Conservation (phyloP, 306 rosid genomes). For the Rosa multiflora region DNA sequence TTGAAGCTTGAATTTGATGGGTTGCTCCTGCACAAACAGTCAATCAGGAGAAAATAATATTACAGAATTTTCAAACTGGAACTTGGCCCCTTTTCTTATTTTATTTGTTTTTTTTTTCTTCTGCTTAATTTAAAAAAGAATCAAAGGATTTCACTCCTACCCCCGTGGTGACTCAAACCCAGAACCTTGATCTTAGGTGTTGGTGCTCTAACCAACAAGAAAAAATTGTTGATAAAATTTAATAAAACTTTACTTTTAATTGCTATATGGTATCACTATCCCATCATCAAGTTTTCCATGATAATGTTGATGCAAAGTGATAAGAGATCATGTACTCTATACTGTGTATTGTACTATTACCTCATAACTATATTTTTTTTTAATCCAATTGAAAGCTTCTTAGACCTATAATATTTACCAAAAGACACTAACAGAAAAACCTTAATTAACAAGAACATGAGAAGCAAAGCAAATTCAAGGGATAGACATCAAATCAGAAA, state of each 20-base stretch:
- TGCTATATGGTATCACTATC: not conserved
- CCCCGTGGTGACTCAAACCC: no score
- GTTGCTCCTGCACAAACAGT: slow-evolving; percentile 12
- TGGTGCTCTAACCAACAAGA: not conserved
- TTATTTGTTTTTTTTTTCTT: not conserved
- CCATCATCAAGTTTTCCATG: not conserved
- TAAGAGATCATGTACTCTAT: not conserved
- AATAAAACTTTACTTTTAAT: not conserved
- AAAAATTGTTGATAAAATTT: not conserved
- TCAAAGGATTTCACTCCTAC: no score
- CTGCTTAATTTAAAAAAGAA: no score
- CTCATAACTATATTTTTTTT: no score
- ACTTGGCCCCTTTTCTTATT: not conserved
- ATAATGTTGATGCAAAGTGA: not conserved
- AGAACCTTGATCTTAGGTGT: no score
- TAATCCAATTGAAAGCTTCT: not conserved
- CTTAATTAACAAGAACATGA: not conserved
- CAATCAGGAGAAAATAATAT: not conserved
- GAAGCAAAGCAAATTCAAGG: not conserved
- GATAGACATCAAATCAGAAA: not conserved
- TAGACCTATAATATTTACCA: not conserved
- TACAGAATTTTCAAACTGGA: not conserved
- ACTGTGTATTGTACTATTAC: not conserved
- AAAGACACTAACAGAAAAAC: not conserved
- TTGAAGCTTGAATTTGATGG: slow-evolving; percentile 9